Base-by-base conservation (phyloP, 148 eudicot genomes). In the Persicaria maculosa region DNA sequence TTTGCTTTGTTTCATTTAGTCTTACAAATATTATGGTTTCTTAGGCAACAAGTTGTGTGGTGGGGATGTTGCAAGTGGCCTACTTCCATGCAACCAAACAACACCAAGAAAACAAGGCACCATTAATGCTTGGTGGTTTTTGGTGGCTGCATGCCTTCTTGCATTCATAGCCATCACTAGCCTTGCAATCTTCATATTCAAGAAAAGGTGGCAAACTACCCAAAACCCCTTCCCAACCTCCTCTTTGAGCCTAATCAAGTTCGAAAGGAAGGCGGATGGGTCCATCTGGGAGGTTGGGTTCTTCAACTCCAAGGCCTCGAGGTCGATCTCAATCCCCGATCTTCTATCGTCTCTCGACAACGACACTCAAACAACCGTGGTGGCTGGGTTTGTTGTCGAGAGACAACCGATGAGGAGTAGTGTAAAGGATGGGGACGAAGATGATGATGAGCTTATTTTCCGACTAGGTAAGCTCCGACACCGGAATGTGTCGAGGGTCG, bases 211-310 rank as follows among this genome's bases (percentile, higher is more conserved):
- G 1, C 19, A 54, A 16, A 1, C 16, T 1, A 54, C 7, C 8
- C 36, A 31, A 31, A 48, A 48, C 3, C 52, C 52, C 14, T 62
- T 2, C 40, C 11, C 40, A 19, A 17, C 68, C 36, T 19, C 40
- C 36, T 25, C 40, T 9, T 1, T 43, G 17, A 68, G 4, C 47
- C 47, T 68, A n/a, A 68, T 16, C 44, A 68, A 65, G 59, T 54
- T 15, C 58, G 75, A 75, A 50, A 87, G 89, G 68, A 79, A 70
- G 11, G 86, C 85, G 14, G 83, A 87, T 20, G 86, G 86, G 6
- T 54, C 58, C 4, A 70, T 64, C 14, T 90, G 96, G 93, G 93
- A 88, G 48, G 48, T 88, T 5, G 82, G 83, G 20, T 83, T 87
- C 72, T 84, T 87, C 22, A 82, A 90, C 73, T 47, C 80, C 25